phyloP scores from a whole-genome alignment of 169 alveolate genomes.

The Cryptosporidium baileyi region DNA sequence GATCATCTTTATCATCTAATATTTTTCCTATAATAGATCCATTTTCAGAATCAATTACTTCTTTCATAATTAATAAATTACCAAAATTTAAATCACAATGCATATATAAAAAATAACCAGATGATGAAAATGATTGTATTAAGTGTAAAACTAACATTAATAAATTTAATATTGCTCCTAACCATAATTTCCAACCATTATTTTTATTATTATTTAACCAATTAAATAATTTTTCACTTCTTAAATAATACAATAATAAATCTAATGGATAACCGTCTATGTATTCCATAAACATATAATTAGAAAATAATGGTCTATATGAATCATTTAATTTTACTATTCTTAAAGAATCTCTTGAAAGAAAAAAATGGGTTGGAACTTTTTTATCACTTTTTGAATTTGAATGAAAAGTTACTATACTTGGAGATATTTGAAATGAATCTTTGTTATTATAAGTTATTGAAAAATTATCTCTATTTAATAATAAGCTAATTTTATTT shows the following conservation, averaged over 20 bases:
- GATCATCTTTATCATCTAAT: neutral
- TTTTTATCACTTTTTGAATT: neutral
- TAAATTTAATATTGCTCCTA: constrained; percentile 1
- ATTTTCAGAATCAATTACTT: neutral
- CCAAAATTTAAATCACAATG: constrained; percentile 67
- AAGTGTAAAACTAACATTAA: neutral
- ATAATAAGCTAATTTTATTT: constrained; percentile 8
- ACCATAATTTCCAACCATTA: constrained; percentile 40
- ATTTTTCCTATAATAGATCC: neutral
- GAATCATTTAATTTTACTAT: neutral
- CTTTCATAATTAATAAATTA: neutral
- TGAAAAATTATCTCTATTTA: constrained; percentile 11
- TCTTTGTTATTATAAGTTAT: neutral
- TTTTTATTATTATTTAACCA: constrained; percentile 10
- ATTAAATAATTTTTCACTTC: neutral
- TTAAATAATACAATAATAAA: constrained; percentile 5
- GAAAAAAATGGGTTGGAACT: neutral
- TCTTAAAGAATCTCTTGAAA: neutral
- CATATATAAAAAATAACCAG: constrained; percentile 28
- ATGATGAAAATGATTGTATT: constrained; percentile 37
- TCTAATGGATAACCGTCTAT: constrained; percentile 32
- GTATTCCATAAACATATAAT: constrained; percentile 44
- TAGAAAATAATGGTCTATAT: constrained; percentile 49
- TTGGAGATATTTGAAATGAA: constrained; percentile 39
- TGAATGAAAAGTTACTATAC: constrained; percentile 5